A percentile compares a stretch with the other conserved stretches of the same genome.
Conservation (phyloP, 2,329 filamentous ascomycete species). For the Diplocarpon mali region DNA sequence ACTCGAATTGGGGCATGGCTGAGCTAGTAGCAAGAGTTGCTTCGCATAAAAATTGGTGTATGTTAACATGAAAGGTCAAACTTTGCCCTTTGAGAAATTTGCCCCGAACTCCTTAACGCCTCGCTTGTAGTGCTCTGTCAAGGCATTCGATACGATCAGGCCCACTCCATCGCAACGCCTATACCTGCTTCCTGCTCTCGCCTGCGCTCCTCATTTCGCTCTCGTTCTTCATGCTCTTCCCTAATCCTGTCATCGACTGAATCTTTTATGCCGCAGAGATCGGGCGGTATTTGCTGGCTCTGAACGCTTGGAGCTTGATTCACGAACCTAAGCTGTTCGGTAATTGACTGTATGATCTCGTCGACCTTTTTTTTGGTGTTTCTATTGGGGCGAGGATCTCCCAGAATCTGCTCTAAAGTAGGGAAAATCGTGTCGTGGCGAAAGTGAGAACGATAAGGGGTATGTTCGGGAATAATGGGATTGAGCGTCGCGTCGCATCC, state of each 20-base stretch:
- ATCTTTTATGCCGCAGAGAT: conserved; percentile 56
- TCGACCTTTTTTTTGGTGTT: conserved; percentile 68
- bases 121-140: background rate
- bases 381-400: conserved; percentile 59
- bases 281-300: conserved; percentile 68
- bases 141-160: background rate
- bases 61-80: background rate
- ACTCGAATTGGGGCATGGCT: too few relatives aligned
- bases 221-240: conserved; percentile 50
- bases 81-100: background rate
- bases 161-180: conserved; percentile 43
- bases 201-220: conserved; percentile 37
- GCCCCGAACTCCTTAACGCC: background rate
- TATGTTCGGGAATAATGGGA: conserved; percentile 64
- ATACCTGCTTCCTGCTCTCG: conserved; percentile 45
- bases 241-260: conserved; percentile 57
- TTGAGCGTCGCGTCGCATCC: conserved; percentile 59
- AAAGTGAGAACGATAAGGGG: conserved; percentile 83
- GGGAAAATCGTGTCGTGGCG: conserved; percentile 80
- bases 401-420: conserved; percentile 60
- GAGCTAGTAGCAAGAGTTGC: too few relatives aligned
- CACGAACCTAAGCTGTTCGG: conserved; percentile 79
- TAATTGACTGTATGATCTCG: conserved; percentile 65
- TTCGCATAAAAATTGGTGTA: too few relatives aligned
- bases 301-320: conserved; percentile 79